Evolutionary conservation across 805 yeast species (phyloP), one percentile per base, ranked within the genome.

Genomic region (Metschnikowia gelsemii): DNA sequence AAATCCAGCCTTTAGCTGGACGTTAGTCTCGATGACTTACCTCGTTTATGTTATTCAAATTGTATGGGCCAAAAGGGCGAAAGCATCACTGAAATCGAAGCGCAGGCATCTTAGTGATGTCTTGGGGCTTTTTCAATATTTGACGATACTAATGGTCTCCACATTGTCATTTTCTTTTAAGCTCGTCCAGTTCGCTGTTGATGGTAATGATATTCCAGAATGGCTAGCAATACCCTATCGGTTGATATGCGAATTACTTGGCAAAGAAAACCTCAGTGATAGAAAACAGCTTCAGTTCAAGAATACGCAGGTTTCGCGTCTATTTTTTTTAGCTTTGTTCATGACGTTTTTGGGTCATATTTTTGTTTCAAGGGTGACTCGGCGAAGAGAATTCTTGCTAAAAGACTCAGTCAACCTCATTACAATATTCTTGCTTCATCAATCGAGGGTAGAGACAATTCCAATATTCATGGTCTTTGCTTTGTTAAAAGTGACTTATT

Each of bases 111-210:
- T 13, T 11, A 45, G 32, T 14, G 58, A 57, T 26, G 26, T 54
- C 22, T 58, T 63, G n/a, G 51, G 62, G 8, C 50, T 64, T 38
- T 28, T 70, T 4, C 61, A 79, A 1, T 78, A 80, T 47, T 57
- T 76, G 11, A 38, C 66, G 2, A 55, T 79, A 5, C 76, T 79
- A 38, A 57, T 78, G 5, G 53, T 82, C 2, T 61, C 73, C 0
- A 55, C 72, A 1, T 45, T 76, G 3, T 66, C 80, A 4, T 57
- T 79, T 22, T 62, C 68, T 31, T 84, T 80, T 65, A 85, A 85
- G 51, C 47, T 78, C 6, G 55, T 69, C 17, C 79, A 78, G 61
- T 77, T 75, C 19, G 52, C 65, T 32, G 72, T 73, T 7, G 78
- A 80, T 47, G 84, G 84, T 4, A 80, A 79, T 44, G 35, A 42